Base-by-base conservation (phyloP, 2,329 filamentous ascomycete genomes). In the Ascomycota sp. region DNA sequence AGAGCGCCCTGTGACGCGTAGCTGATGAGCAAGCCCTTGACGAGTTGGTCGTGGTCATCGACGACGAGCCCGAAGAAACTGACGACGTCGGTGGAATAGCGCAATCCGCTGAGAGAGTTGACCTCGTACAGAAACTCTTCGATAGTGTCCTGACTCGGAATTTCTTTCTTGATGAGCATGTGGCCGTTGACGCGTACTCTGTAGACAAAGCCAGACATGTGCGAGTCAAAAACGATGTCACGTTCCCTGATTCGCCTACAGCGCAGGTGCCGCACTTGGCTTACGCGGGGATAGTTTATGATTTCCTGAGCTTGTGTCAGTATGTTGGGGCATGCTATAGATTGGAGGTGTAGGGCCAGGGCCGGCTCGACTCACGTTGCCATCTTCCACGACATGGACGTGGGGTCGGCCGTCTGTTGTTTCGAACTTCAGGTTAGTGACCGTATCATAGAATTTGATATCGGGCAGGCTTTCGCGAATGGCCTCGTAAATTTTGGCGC, bases 41-140 rank as follows among this genome's bases (percentile, higher is more conserved):
- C 77, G 23, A 67, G 46, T 35, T 78, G 63, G 35, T 91, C 79
- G 43, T 91, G 75, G 7, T 93, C 81, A 47, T 94, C 82, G 8
- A 93, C 71, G 27, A 95, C 76, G 26, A 95, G 68, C 5, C 82
- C 89, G 42, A 85, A 75, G 41, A 95, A 82, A 29, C 72, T 65
- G 36, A 95, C 89, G 34, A 95, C 81, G 42, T 76, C 75, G 5
- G 63, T 60, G 2, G 81, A 80, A 33, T 68, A 70, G 25, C 65
- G 63, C 11, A 98, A 61, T 20, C 71, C 70, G 48, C 78, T 75
- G n/a, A 98, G 68, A 4, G 86, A 86, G 48, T 95, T 94, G 48
- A 94, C 79, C 53, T 98, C 89, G 50, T 98, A 98, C 2, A 95
- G 59, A 44, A 98, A 98, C 48, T 95, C 89, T 37, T 95, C 86